Evolutionary conservation across 2,329 filamentous ascomycete genomes (phyloP).

Genomic region (Xylariaceae sp.): DNA sequence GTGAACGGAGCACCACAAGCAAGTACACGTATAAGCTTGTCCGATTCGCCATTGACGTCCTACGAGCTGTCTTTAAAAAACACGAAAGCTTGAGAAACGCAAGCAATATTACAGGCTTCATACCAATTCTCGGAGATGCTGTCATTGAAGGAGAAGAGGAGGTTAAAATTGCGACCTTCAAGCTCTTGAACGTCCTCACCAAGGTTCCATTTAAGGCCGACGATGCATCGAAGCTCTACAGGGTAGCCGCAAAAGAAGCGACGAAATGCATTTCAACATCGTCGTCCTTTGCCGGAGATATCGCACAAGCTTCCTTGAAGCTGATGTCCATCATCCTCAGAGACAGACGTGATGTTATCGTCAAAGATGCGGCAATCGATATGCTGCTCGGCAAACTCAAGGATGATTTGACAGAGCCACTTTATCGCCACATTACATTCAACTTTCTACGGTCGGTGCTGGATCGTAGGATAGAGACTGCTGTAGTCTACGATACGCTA

Average conservation of each 20-base stretch:
- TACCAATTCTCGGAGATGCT: constrained; percentile 88
- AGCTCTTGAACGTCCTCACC: constrained; percentile 83
- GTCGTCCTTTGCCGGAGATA: constrained; percentile 79
- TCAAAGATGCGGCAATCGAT: constrained; percentile 84
- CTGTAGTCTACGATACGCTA: constrained; percentile 87
- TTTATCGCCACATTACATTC: constrained; percentile 91
- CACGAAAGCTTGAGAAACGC: constrained; percentile 81
- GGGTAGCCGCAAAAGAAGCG: constrained; percentile 85
- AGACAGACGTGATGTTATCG: constrained; percentile 75
- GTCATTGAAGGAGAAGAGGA: constrained; percentile 87
- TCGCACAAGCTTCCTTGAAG: constrained; percentile 88
- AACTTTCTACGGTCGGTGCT: constrained; percentile 91
- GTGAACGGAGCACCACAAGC: constrained; percentile 73
- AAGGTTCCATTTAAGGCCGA: constrained; percentile 81
- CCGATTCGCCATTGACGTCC: constrained; percentile 85
- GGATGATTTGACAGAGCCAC: constrained; percentile 89
- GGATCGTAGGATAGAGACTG: constrained; percentile 82
- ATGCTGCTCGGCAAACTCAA: constrained; percentile 82
- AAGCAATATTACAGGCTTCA: constrained; percentile 80
- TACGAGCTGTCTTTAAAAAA: constrained; percentile 86
- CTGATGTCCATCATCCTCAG: constrained; percentile 84
- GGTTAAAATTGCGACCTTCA: constrained; percentile 86
- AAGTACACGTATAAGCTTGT: constrained; percentile 88
- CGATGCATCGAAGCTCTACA: constrained; percentile 67
- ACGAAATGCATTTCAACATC: constrained; percentile 80